Conservation (phyloP, 495 filamentous ascomycete genomes). For the Hypoxylon crocopeplum region DNA sequence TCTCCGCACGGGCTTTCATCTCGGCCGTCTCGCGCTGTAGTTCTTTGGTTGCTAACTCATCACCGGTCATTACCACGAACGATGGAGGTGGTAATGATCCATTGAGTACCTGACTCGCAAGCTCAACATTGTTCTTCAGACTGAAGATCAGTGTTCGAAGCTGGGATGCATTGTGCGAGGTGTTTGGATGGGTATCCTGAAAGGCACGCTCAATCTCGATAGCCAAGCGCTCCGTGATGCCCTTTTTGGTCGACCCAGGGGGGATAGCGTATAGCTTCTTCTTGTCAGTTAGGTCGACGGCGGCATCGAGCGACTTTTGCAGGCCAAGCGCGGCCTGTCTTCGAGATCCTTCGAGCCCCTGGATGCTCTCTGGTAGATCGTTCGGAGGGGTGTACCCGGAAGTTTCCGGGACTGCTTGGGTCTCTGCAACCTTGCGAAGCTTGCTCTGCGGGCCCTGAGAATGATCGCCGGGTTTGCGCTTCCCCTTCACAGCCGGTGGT, state of each 20-base stretch:
- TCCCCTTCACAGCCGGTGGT: conserved; percentile 42
- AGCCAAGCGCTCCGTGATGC: conserved; percentile 53
- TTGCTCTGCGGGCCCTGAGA: conserved; percentile 53
- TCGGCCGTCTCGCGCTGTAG: conserved; percentile 80
- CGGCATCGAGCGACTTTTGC: conserved; percentile 49
- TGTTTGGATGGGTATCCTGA: conserved; percentile 51
- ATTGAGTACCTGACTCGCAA: conserved; percentile 76
- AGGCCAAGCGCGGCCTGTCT: conserved; percentile 51
- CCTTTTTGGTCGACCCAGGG: conserved; percentile 45
- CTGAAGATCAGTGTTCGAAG: conserved; percentile 72
- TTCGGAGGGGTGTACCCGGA: conserved; percentile 45
- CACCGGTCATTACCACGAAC: conserved; percentile 81
- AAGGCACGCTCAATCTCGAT: conserved; percentile 75
- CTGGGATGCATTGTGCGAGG: conserved; percentile 51
- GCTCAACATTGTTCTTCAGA: conserved; percentile 81
- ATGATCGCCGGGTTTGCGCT: conserved; percentile 44
- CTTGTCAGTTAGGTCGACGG: conserved; percentile 53
- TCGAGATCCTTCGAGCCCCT: conserved; percentile 51
- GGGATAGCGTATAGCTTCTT: conserved; percentile 44
- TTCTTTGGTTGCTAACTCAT: conserved; percentile 92
- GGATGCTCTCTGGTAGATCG: conserved; percentile 48
- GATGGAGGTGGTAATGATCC: conserved; percentile 71
- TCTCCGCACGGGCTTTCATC: conserved; percentile 72
- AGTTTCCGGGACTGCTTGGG: conserved; percentile 42
- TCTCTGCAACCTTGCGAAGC: conserved; percentile 59